phyloP scores from a whole-genome alignment of 1,139 yeast genomes.

The Yamadazyma taylorii region DNA sequence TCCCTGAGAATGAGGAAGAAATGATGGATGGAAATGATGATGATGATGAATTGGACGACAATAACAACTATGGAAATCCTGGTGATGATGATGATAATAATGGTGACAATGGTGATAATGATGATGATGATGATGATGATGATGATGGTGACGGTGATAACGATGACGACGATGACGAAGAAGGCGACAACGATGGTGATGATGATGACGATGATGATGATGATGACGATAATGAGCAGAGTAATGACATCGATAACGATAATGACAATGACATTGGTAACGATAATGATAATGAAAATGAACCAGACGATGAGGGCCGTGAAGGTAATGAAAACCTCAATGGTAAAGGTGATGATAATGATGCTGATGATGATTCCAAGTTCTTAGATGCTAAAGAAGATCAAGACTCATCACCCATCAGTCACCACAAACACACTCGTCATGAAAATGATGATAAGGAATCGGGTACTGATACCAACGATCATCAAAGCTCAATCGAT shows the following conservation, averaged over 20 bases:
- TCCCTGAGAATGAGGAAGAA: conserved; percentile 29
- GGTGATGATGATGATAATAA: conserved; percentile 11
- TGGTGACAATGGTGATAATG: conserved; percentile 12
- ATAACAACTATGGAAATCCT: conserved; percentile 15
- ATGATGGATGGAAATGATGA: conserved; percentile 16
- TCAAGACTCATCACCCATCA: conserved; percentile 3
- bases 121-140: conserved; percentile 19
- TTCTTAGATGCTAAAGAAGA: conserved; percentile 23
- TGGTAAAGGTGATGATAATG: conserved; percentile 17
- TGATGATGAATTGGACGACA: conserved; percentile 22
- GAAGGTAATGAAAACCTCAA: conserved; percentile 22
- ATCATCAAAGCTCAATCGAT: conserved; percentile 18
- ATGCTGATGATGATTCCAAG: conserved; percentile 18
- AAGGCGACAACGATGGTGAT: conserved; percentile 14
- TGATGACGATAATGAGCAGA: conserved; percentile 13
- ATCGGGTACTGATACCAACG: too few relatives aligned
- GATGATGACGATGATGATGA: conserved; percentile 20
- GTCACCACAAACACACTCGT: conserved; percentile 4
- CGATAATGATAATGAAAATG: conserved; percentile 19
- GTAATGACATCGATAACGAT: conserved; percentile 18
- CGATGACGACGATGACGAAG: conserved; percentile 20
- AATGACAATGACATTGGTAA: conserved; percentile 15
- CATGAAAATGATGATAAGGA: too few relatives aligned
- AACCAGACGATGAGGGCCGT: conserved; percentile 17
- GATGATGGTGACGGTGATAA: conserved; percentile 24